These are phyloP conservation scores for Pyrus communis DNA, from an alignment of 306 rosid species.

Conservation along the genomic window DNA sequence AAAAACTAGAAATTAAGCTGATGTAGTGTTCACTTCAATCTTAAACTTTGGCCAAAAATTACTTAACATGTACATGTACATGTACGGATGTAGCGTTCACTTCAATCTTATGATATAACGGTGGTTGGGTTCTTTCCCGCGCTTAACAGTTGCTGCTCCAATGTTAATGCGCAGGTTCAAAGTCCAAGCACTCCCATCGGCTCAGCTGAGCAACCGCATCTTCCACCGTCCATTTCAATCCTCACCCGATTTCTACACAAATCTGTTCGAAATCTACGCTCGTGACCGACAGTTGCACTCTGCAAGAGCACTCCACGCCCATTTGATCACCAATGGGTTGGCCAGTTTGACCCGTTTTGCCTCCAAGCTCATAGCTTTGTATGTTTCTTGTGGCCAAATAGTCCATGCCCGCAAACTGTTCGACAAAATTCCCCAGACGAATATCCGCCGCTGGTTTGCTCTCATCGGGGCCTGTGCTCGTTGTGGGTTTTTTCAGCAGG, in stretches of 20 bases:
- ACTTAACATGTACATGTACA: neutral
- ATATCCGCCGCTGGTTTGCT: slow-evolving; percentile 58
- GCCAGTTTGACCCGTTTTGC: slow-evolving; percentile 40
- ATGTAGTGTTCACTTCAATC: no score
- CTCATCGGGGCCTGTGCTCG: slow-evolving; percentile 61
- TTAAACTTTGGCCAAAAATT: neutral
- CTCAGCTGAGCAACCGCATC: slow-evolving; percentile 11
- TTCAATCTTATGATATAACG: neutral
- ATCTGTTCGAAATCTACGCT: slow-evolving; percentile 32
- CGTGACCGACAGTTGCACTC: slow-evolving; percentile 36
- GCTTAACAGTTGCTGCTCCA: neutral
- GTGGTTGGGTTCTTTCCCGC: neutral
- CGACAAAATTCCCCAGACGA: slow-evolving; percentile 59
- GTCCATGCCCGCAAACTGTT: slow-evolving; percentile 56
- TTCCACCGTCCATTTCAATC: slow-evolving; percentile 26
- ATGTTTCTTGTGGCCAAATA: slow-evolving; percentile 40
- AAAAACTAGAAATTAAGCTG: neutral
- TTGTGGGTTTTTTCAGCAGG: slow-evolving; percentile 44
- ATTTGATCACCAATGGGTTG: slow-evolving; percentile 47
- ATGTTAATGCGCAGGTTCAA: slow-evolving; percentile 11
- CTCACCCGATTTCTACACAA: slow-evolving; percentile 29
- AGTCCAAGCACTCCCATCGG: neutral
- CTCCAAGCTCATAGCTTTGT: slow-evolving; percentile 52
- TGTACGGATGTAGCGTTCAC: neutral
- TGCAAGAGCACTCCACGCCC: slow-evolving; percentile 72